Evolutionary conservation across 441 rosid genomes (phyloP).

Genomic region (Croton laevigatus): DNA sequence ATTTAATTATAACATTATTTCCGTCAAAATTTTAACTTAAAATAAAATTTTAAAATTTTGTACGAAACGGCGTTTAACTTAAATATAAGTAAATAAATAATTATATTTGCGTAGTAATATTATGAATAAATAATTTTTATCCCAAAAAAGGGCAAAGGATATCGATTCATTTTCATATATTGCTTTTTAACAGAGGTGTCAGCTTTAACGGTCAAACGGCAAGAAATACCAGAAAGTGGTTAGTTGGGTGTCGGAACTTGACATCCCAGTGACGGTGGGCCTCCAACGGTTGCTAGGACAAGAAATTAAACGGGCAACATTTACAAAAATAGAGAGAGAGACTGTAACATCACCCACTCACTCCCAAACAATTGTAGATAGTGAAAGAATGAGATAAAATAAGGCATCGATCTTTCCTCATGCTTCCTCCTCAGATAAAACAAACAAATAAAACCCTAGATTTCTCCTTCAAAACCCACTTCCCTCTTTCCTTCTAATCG

Average conservation of each 20-base stretch:
- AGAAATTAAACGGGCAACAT: background rate
- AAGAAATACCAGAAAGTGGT: background rate
- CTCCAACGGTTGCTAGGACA: background rate
- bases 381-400: background rate
- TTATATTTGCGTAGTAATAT: too few relatives aligned
- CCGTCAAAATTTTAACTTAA: too few relatives aligned
- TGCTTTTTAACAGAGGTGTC: too few relatives aligned
- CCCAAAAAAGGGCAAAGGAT: too few relatives aligned
- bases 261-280: constrained; percentile 10
- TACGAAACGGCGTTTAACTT: too few relatives aligned
- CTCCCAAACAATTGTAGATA: background rate
- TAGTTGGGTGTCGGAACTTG: constrained; percentile 1
- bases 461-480: constrained; percentile 13
- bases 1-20: too few relatives aligned
- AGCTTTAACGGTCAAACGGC: background rate
- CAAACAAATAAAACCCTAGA: constrained; percentile 25
- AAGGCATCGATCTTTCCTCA: background rate
- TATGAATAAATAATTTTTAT: too few relatives aligned
- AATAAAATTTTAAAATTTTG: too few relatives aligned
- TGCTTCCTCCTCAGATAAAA: background rate
- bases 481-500: background rate
- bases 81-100: too few relatives aligned
- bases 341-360: background rate
- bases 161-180: background rate
- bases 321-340: background rate